phyloP scores from a whole-genome alignment of 2,329 filamentous ascomycete genomes.

The Lachnellula arida region DNA sequence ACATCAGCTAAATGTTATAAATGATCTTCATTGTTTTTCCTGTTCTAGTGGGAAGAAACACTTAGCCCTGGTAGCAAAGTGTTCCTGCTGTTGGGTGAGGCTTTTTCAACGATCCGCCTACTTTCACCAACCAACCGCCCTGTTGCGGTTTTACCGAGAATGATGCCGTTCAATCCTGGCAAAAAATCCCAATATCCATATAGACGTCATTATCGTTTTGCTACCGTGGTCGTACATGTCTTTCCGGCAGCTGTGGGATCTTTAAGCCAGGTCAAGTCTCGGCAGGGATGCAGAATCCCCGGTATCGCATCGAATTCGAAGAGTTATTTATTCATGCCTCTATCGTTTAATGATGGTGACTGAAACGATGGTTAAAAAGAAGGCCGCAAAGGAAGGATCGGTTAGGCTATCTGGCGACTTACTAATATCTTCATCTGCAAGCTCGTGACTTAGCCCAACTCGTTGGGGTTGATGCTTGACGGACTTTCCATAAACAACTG shows the following conservation, averaged over 20 bases:
- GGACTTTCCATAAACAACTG: constrained; percentile 94
- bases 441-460: constrained; percentile 84
- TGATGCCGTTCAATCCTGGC: constrained; percentile 15
- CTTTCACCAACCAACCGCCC: not conserved
- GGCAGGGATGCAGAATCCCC: not conserved
- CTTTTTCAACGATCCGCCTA: not conserved
- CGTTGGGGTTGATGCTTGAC: constrained; percentile 98
- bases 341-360: constrained; percentile 67
- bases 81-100: not conserved
- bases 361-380: constrained; percentile 29
- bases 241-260: not conserved
- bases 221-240: not conserved
- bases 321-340: constrained; percentile 2
- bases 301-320: not conserved
- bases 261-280: constrained; percentile 3
- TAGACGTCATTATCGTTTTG: constrained; percentile 1
- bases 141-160: constrained; percentile 6
- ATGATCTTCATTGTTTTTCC: not conserved
- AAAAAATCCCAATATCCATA: constrained; percentile 13
- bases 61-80: not conserved
- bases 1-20: too few relatives aligned
- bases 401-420: constrained; percentile 9
- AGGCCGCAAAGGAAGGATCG: not conserved
- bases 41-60: not conserved
- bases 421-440: constrained; percentile 92